Conservation (phyloP, 2,329 filamentous ascomycete species). For the Colletotrichum scovillei region DNA sequence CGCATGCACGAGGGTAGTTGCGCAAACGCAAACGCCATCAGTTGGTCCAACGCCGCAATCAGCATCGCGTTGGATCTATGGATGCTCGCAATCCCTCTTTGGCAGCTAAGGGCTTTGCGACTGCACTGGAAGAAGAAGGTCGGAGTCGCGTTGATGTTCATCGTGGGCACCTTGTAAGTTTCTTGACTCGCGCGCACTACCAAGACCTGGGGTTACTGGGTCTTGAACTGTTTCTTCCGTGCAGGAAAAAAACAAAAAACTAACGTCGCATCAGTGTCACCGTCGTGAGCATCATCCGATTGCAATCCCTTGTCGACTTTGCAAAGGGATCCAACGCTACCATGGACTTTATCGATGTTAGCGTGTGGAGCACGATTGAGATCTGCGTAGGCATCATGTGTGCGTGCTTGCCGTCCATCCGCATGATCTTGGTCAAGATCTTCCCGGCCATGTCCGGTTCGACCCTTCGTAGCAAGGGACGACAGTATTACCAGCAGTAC, state of each 20-base stretch:
- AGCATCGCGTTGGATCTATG: slow-evolving; percentile 60
- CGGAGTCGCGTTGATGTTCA: slow-evolving; percentile 56
- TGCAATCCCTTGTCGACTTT: slow-evolving; percentile 41
- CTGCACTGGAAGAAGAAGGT: slow-evolving; percentile 57
- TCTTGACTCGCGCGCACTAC: background rate
- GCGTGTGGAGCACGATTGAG: slow-evolving; percentile 49
- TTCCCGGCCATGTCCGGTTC: slow-evolving; percentile 42
- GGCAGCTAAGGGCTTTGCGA: slow-evolving; percentile 49
- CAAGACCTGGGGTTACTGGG: background rate
- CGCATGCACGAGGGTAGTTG: slow-evolving; percentile 56
- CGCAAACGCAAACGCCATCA: slow-evolving; percentile 55
- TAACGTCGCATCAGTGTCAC: slow-evolving; percentile 38
- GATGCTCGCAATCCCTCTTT: slow-evolving; percentile 59
- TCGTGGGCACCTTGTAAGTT: slow-evolving; percentile 52
- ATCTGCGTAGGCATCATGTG: slow-evolving; percentile 51
- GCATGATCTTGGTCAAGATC: slow-evolving; percentile 44
- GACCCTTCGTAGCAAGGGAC: slow-evolving; percentile 31
- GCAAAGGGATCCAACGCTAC: slow-evolving; percentile 38
- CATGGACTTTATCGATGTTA: slow-evolving; percentile 40
- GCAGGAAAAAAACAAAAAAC: background rate
- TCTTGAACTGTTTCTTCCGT: no score
- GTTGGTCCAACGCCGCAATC: slow-evolving; percentile 59
- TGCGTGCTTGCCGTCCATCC: slow-evolving; percentile 46
- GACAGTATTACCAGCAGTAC: slow-evolving; percentile 31
- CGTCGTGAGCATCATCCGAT: slow-evolving; percentile 43